Evolutionary conservation across 345 rosid genomes (phyloP).

Genomic region (Gynandropsis gynandra): DNA sequence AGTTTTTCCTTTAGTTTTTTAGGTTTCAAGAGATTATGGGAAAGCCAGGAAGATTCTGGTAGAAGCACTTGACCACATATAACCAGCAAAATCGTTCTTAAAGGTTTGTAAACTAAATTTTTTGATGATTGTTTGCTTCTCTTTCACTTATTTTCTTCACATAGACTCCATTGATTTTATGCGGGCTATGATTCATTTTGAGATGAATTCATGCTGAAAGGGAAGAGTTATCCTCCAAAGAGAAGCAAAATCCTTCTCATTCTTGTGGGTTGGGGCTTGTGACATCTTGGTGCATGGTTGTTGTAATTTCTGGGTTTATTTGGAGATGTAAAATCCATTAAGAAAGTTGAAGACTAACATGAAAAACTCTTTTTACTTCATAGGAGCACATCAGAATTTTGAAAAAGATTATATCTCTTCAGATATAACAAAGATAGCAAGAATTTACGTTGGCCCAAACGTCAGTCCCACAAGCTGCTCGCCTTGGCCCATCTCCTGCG

Average conservation of each 20-base stretch:
- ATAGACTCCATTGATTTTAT: slow-evolving; percentile 5
- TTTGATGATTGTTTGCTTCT: neutral
- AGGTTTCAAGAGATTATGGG: slow-evolving; percentile 65
- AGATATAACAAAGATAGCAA: slow-evolving; percentile 79
- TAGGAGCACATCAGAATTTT: slow-evolving; percentile 55
- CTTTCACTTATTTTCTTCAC: neutral
- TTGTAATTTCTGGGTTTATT: slow-evolving; percentile 72
- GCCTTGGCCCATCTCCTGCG: too few species aligned
- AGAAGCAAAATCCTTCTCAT: neutral
- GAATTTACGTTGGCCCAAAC: slow-evolving; percentile 46
- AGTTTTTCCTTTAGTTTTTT: too few species aligned
- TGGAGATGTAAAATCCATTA: slow-evolving; percentile 56
- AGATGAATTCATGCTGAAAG: slow-evolving; percentile 61
- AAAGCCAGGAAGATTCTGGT: slow-evolving; percentile 67
- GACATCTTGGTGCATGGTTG: slow-evolving; percentile 13
- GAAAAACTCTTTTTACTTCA: slow-evolving; percentile 63
- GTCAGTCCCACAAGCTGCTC: too few species aligned
- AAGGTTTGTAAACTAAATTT: slow-evolving; percentile 35
- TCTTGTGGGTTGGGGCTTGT: neutral
- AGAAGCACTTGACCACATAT: slow-evolving; percentile 70
- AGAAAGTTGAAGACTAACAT: slow-evolving; percentile 79
- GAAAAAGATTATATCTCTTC: slow-evolving; percentile 72
- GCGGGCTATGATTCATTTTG: slow-evolving; percentile 66
- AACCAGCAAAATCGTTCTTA: slow-evolving; percentile 62
- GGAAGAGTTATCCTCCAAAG: slow-evolving; percentile 64